These are phyloP conservation scores for Cytospora piceicola DNA, from an alignment of 2,329 filamentous ascomycete genomes.

Conservation along the genomic window DNA sequence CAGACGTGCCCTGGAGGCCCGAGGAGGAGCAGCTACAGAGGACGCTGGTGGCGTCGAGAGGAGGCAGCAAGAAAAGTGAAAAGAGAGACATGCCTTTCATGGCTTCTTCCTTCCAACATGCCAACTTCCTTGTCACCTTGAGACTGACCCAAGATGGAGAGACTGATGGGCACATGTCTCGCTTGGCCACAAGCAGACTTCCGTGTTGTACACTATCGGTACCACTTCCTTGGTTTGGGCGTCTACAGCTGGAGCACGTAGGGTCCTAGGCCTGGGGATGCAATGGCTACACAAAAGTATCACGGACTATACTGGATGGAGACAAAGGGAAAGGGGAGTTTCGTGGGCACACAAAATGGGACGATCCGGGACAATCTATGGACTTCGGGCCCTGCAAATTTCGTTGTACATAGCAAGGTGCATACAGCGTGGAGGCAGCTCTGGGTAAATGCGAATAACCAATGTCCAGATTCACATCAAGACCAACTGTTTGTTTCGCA, in stretches of 20 bases:
- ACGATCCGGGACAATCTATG: slow-evolving; percentile 2
- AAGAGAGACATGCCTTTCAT: slow-evolving; percentile 11
- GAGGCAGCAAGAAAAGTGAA: slow-evolving; percentile 1
- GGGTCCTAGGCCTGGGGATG: slow-evolving; percentile 13
- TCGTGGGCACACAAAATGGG: neutral
- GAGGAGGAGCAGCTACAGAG: slow-evolving; percentile 7
- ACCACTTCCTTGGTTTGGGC: slow-evolving; percentile 9
- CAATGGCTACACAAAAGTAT: slow-evolving; percentile 15
- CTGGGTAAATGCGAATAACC: neutral
- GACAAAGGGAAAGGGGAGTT: slow-evolving; percentile 10
- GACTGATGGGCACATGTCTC: slow-evolving; percentile 3
- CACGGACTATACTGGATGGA: slow-evolving; percentile 4
- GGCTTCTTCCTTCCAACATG: neutral
- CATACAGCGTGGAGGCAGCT: neutral
- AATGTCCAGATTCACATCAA: neutral
- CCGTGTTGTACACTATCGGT: slow-evolving; percentile 15
- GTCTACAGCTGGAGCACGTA: neutral
- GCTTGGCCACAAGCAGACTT: slow-evolving; percentile 10
- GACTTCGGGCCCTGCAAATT: slow-evolving; percentile 1
- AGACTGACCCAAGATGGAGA: neutral
- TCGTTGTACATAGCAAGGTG: slow-evolving; percentile 1
- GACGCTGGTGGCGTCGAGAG: slow-evolving; percentile 9
- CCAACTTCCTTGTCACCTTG: neutral
- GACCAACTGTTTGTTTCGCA: neutral
- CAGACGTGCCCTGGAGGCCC: slow-evolving; percentile 19